Evolutionary conservation across 257 asterid genomes (phyloP), one percentile per base, ranked within the genome.

Genomic region (Dorcoceras hygrometricum): DNA sequence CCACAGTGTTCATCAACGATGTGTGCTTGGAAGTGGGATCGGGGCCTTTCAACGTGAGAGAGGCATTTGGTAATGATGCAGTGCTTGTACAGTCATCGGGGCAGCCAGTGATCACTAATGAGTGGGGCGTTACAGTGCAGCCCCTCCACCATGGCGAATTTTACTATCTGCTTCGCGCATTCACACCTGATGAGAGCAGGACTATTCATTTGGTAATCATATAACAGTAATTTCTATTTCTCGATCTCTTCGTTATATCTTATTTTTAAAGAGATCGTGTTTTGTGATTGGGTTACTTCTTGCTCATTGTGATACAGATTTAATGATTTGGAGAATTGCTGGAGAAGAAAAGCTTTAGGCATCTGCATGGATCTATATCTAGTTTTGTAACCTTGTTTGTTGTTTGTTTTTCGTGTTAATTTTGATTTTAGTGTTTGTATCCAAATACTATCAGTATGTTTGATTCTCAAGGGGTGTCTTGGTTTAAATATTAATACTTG

Each of bases 1-100:
- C 91, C 23, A 90, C 88, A 51, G 97, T 90, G 74, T 90, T 87
- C 71, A 85, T 94, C 70, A 87, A 90, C 73, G 99, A 90, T 26
- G 92, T 90, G 43, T 89, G 93, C 69, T 84, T 94, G 28, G 97
- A 94, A 83, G 95, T 90, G 63, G 85, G 88, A 19, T 29, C 19
- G 11, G 90, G 84, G 25, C 88, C 88, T 27, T 83, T 94, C 61
- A 85, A 82, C 34, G 95, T 94, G 59, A 76, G 86, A 56, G 96
- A 87, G 62, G 89, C 90, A 25, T 94, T 94, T 20, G 97, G 99
- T 0, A 90, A 88, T 9, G 97, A 85, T 60, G 96, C 93, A 0
- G 74, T 87, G 62, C 88, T 94, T 20, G 34, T 94, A n/a, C 84
- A 90, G 36, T 77, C 96, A 0, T 63, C 96, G 39, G 98, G 97